Conservation (phyloP, 163 green algal genomes). For the Chlorella variabilis region DNA sequence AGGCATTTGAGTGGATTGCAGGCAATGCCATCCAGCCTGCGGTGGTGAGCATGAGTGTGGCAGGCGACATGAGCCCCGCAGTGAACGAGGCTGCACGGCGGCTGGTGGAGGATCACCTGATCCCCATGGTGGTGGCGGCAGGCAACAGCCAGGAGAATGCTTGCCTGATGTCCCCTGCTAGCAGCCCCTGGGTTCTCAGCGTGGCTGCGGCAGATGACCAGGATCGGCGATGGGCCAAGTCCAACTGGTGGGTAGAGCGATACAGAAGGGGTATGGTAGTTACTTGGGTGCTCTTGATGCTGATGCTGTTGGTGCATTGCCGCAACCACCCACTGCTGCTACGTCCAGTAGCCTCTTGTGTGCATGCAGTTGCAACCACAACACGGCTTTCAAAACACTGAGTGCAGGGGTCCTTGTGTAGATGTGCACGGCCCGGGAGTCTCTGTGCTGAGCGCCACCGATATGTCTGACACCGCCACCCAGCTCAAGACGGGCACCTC, state of each 20-base stretch:
- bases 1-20: conserved; percentile 76
- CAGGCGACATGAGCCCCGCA: conserved; percentile 52
- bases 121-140: conserved; percentile 49
- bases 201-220: conserved; percentile 51
- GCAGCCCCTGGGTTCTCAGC: conserved; percentile 46
- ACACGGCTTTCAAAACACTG: too few relatives aligned
- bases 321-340: background rate
- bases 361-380: too few relatives aligned
- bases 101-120: conserved; percentile 31
- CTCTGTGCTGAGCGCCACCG: conserved; percentile 61
- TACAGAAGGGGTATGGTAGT: background rate
- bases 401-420: conserved; percentile 71
- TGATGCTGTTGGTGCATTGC: too few relatives aligned
- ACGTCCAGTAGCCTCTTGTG: too few relatives aligned
- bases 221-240: conserved; percentile 39
- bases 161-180: conserved; percentile 67
- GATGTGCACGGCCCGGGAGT: conserved; percentile 80
- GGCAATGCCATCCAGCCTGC: conserved; percentile 66
- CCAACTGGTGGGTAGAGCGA: conserved; percentile 38
- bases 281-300: background rate
- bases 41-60: conserved; percentile 76
- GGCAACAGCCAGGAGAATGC: conserved; percentile 68
- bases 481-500: conserved; percentile 53
- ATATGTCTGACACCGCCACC: conserved; percentile 49
- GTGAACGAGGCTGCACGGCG: conserved; percentile 57